Conservation (phyloP, 495 filamentous ascomycete genomes). For the Aspergillus sparsus region DNA sequence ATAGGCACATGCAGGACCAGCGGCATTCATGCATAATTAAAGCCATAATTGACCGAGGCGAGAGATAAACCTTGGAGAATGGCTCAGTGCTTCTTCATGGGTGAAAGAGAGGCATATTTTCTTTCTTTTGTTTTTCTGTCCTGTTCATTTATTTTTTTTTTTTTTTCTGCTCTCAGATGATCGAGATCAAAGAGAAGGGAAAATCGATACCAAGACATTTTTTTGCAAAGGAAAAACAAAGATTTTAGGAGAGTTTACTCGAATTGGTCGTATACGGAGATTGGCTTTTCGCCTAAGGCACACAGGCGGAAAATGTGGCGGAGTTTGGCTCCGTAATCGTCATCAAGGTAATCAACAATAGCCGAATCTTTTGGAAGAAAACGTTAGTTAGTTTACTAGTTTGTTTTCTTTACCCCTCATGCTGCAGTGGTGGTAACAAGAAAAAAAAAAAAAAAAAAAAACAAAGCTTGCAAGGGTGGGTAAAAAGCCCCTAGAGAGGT, state of each 20-base stretch:
- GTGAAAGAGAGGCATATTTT: too few relatives aligned
- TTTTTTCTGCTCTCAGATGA: not conserved
- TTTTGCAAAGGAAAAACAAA: not conserved
- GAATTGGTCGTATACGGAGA: slow-evolving; percentile 50
- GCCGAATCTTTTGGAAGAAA: slow-evolving; percentile 44
- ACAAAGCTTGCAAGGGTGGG: not conserved
- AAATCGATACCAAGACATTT: not conserved
- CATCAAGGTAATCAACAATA: slow-evolving; percentile 55
- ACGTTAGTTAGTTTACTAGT: slow-evolving; percentile 19
- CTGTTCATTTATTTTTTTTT: not conserved
- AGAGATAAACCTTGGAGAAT: not conserved
- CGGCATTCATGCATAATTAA: slow-evolving; percentile 15
- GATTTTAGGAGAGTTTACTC: slow-evolving; percentile 27
- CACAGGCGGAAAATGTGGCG: slow-evolving; percentile 57
- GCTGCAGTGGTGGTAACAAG: slow-evolving; percentile 1
- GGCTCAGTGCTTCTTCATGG: not conserved
- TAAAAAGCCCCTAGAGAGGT: too few relatives aligned
- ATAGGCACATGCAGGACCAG: slow-evolving; percentile 18
- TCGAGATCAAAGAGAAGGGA: slow-evolving; percentile 9
- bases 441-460: not conserved
- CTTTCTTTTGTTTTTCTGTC: too few relatives aligned
- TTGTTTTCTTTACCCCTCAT: slow-evolving; percentile 1
- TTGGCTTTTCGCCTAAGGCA: slow-evolving; percentile 54
- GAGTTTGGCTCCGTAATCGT: slow-evolving; percentile 45
- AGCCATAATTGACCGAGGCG: slow-evolving; percentile 7